Evolutionary conservation across 2,329 filamentous ascomycete genomes (phyloP).

Genomic region (Aspergillus brunneoviolaceus): DNA sequence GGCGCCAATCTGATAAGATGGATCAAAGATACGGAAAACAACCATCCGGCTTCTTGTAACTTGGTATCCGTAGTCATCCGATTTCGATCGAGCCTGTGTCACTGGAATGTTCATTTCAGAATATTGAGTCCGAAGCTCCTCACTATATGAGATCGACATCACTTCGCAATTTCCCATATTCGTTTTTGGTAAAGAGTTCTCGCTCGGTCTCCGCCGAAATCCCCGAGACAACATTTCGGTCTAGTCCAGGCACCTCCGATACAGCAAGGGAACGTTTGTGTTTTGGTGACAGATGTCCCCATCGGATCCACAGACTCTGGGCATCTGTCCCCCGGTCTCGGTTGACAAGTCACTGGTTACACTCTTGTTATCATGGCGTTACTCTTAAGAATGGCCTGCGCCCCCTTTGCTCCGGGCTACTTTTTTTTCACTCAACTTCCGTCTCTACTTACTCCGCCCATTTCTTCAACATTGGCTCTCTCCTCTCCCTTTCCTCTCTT

Average conservation of each 20-base stretch:
- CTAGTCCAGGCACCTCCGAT: not conserved
- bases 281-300: not conserved
- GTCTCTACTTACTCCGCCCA: not conserved
- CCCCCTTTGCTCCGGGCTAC: not conserved
- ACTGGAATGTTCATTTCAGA: not conserved
- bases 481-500: not conserved
- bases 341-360: not conserved
- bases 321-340: slow-evolving; percentile 6
- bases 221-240: not conserved
- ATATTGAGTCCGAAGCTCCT: no score
- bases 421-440: not conserved
- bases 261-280: not conserved
- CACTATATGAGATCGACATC: not conserved
- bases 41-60: not conserved
- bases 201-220: not conserved
- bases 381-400: not conserved
- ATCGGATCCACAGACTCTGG: slow-evolving; percentile 5
- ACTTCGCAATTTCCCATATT: not conserved
- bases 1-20: slow-evolving; percentile 7
- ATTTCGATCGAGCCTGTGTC: not conserved
- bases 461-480: not conserved
- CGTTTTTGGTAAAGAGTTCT: not conserved
- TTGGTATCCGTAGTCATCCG: slow-evolving; percentile 3
- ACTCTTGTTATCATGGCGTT: not conserved
- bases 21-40: not conserved